Conservation (phyloP, 345 rosid species). For the Crucihimalaya himalaica region DNA sequence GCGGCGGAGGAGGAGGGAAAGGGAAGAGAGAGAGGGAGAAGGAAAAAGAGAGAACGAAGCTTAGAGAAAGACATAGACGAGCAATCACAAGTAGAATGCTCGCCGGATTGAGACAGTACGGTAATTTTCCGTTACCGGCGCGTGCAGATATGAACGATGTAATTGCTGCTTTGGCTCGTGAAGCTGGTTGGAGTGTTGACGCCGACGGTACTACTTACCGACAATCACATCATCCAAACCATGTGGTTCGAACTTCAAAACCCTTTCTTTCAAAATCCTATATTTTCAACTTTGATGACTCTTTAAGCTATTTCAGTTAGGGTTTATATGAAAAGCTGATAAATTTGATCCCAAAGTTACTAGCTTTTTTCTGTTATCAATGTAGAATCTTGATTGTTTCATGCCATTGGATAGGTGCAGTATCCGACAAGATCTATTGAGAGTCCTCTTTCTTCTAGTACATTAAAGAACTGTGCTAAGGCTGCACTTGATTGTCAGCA, state of each 20-base stretch:
- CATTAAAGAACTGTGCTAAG: slow-evolving; percentile 58
- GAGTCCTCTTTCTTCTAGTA: slow-evolving; percentile 59
- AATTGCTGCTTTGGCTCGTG: slow-evolving; percentile 95
- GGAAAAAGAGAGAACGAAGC: slow-evolving; percentile 95
- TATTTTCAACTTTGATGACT: not conserved
- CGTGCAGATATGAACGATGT: slow-evolving; percentile 99
- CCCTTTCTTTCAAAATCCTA: slow-evolving; percentile 1
- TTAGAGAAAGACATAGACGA: slow-evolving; percentile 92
- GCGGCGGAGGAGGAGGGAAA: slow-evolving; percentile 41
- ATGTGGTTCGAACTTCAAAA: slow-evolving; percentile 49
- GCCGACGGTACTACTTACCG: slow-evolving; percentile 85
- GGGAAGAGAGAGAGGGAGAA: slow-evolving; percentile 91
- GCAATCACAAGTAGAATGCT: slow-evolving; percentile 98
- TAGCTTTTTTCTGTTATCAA: slow-evolving; percentile 9
- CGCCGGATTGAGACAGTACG: slow-evolving; percentile 88
- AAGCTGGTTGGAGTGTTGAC: slow-evolving; percentile 98
- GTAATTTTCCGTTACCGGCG: slow-evolving; percentile 93
- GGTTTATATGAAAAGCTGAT: not conserved
- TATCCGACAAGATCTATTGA: slow-evolving; percentile 60
- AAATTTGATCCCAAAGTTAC: not conserved
- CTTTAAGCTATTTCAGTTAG: not conserved
- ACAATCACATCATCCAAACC: slow-evolving; percentile 64
- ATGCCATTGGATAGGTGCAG: slow-evolving; percentile 44
- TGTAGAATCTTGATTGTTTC: not conserved
- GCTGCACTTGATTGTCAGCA: slow-evolving; percentile 56